Evolutionary conservation across 2,329 filamentous ascomycete genomes (phyloP), one percentile per base, ranked within the genome.

Genomic region (Penicillium sp.): DNA sequence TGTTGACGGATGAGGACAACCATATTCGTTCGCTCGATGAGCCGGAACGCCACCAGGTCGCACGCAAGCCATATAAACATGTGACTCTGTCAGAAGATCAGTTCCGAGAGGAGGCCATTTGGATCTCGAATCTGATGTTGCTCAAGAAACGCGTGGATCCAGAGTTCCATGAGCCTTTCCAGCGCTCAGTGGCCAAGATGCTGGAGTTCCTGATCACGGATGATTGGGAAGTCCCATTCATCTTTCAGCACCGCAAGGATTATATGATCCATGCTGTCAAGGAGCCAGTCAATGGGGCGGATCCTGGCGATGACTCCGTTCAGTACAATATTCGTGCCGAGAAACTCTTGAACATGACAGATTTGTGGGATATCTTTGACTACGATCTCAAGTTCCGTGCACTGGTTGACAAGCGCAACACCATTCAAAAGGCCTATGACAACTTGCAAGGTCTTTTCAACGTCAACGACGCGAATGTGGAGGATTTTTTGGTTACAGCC

Each of bases 171-270:
- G 79, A 80, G 21, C 87, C 89, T 0, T 97, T 98, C 65, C 83
- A 87, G 58, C 86, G 86, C 56, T 87, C 91, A 4, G 84, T 98
- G 39, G 83, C 83, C 53, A 94, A 95, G 65, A 90, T 97, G 8
- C 77, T 98, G 26, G 87, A 96, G 57, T 96, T 97, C 62, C 88
- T 98, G 67, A 87, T 95, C 35, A 81, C 91, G 3, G 90, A 97
- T 50, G 87, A 94, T 53, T 88, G 91, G 55, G 93, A 98, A 65
- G 89, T 96, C 1, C 91, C 93, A 0, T 98, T 95, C 64, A 93
- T 98, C 54, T 96, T 96, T 66, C 91, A 96, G 64, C 93, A 98
- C 60, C 87, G 93, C 46, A 95, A 96, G 67, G 93, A 98, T 64
- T 98, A 97, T 60, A 78, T 98, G 29, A 94, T 98, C 41, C 88